A percentile compares a stretch with the other conserved stretches of the same genome.
Evolutionary conservation across 169 alveolate species (phyloP).

Genomic region (Plasmodium coatneyi): DNA sequence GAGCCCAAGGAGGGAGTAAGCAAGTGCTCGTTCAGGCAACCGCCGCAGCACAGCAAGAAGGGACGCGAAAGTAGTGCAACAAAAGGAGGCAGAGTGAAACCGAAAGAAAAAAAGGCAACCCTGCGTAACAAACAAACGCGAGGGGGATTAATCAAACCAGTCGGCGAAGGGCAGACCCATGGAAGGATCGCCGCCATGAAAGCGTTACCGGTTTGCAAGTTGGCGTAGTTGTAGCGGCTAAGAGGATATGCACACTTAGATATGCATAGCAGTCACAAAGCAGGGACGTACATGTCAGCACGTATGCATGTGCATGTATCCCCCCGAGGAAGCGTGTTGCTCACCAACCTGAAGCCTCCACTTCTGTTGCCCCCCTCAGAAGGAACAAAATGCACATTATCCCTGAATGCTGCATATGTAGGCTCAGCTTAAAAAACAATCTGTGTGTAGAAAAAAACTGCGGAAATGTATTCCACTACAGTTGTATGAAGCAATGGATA

Average conservation of each 20-base stretch:
- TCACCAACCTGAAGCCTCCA: not conserved
- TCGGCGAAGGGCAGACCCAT: not conserved
- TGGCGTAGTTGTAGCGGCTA: not conserved
- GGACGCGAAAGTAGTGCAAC: not conserved
- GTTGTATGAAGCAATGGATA: conserved; percentile 60
- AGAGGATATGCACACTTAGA: not conserved
- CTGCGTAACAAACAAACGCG: not conserved
- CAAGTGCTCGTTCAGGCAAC: not conserved
- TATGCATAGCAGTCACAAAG: not conserved
- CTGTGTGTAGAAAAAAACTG: conserved; percentile 70
- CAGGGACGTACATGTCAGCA: not conserved
- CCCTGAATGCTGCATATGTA: conserved; percentile 70
- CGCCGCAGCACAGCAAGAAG: not conserved
- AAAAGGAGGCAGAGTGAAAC: not conserved
- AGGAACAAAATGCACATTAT: conserved; percentile 46
- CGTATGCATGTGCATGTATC: not conserved
- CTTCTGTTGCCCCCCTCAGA: not conserved
- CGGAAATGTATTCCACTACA: conserved; percentile 62
- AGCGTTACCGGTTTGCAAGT: not conserved
- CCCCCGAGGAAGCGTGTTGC: not conserved
- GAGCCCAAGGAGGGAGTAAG: not conserved
- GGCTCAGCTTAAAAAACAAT: conserved; percentile 50
- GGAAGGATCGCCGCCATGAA: not conserved
- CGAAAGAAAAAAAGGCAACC: not conserved
- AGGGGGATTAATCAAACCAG: not conserved